A percentile compares a stretch with the other conserved stretches of the same genome.
These are phyloP conservation scores for Schrenkiella parvula DNA, from an alignment of 345 rosid species.

Conservation along the genomic window DNA sequence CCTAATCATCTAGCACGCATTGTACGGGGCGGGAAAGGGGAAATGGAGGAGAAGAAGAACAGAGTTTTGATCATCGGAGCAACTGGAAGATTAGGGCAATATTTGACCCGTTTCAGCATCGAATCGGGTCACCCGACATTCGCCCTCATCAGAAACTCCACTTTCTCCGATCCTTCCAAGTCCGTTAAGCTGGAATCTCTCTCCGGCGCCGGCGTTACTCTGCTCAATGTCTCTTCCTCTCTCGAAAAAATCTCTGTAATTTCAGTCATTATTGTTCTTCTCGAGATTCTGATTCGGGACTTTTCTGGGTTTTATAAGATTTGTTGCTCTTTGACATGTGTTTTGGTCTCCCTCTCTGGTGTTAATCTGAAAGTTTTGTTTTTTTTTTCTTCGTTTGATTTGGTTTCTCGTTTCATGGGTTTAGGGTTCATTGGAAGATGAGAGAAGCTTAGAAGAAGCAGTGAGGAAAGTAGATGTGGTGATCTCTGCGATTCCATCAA, in stretches of 20 bases:
- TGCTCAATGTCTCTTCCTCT: constrained; percentile 47
- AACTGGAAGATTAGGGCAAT: constrained; percentile 61
- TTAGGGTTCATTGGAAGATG: constrained; percentile 77
- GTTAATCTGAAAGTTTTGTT: background rate
- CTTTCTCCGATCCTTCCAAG: constrained; percentile 45
- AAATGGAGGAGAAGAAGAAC: constrained; percentile 43
- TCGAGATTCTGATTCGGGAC: background rate
- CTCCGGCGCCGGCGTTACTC: constrained; percentile 46
- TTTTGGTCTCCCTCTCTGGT: background rate
- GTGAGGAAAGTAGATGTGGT: constrained; percentile 72
- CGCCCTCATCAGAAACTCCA: constrained; percentile 50
- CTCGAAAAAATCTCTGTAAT: background rate
- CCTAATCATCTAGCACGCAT: background rate
- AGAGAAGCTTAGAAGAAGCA: constrained; percentile 56
- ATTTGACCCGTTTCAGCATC: constrained; percentile 50
- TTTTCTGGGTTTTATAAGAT: background rate
- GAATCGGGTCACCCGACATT: constrained; percentile 54
- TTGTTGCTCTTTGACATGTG: background rate
- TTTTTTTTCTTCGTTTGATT: background rate
- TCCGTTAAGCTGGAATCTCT: constrained; percentile 44
- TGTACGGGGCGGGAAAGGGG: background rate
- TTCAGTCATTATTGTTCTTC: background rate
- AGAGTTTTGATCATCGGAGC: constrained; percentile 68
- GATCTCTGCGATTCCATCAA: constrained; percentile 67
- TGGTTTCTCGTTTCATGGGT: background rate